Evolutionary conservation across 2,329 filamentous ascomycete genomes (phyloP).

Genomic region (Sarocladium strictum): DNA sequence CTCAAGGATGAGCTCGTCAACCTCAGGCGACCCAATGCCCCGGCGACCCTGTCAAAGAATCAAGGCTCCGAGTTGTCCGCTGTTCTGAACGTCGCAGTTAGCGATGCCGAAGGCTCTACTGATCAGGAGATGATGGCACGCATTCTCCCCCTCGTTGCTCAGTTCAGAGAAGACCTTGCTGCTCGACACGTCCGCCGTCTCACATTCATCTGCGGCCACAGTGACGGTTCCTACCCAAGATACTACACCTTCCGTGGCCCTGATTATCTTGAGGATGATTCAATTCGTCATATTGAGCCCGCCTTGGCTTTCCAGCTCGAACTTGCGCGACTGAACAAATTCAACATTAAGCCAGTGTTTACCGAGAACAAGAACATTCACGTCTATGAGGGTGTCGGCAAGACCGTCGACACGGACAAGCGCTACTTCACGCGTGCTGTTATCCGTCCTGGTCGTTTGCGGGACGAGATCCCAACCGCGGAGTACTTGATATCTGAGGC

Average conservation of each 20-base stretch:
- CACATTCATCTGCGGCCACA: constrained; percentile 94
- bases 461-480: constrained; percentile 96
- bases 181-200: constrained; percentile 78
- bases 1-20: constrained; percentile 67
- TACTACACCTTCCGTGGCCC: constrained; percentile 99
- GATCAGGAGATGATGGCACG: constrained; percentile 76
- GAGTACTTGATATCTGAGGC: constrained; percentile 98
- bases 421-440: constrained; percentile 97
- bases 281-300: constrained; percentile 94
- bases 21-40: constrained; percentile 53
- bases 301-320: constrained; percentile 98
- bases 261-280: constrained; percentile 81
- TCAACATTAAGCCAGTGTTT: constrained; percentile 97
- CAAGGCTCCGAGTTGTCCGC: constrained; percentile 66
- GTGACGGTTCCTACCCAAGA: constrained; percentile 87
- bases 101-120: constrained; percentile 76
- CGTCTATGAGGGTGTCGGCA: constrained; percentile 94
- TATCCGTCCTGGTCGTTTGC: constrained; percentile 86
- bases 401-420: constrained; percentile 92
- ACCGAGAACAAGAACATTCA: constrained; percentile 99
- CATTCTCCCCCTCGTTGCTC: constrained; percentile 68
- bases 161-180: constrained; percentile 78
- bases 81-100: constrained; percentile 87
- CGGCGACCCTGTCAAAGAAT: constrained; percentile 15
- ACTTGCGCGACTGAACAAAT: constrained; percentile 87